phyloP scores from a whole-genome alignment of 768 basidiomycete genomes.

The Austroboletus eburneus region DNA sequence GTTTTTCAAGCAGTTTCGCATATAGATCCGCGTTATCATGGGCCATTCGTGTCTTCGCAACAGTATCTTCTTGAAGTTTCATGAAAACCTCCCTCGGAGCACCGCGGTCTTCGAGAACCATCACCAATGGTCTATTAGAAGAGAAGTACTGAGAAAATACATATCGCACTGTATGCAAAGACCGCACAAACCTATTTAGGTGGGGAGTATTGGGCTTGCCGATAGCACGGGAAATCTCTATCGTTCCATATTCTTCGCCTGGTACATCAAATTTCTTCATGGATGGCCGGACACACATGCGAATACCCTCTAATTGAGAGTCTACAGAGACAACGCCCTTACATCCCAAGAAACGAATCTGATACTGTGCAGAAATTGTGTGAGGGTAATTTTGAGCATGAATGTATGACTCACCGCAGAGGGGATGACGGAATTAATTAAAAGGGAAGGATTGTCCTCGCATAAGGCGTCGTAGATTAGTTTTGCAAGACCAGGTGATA shows the following conservation, averaged over 20 bases:
- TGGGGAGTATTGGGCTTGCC: conserved; percentile 56
- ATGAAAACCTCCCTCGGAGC: conserved; percentile 56
- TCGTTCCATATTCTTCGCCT: conserved; percentile 45
- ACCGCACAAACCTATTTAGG: conserved; percentile 65
- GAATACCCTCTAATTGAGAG: conserved; percentile 44
- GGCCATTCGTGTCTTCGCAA: conserved; percentile 55
- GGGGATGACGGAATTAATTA: conserved; percentile 40
- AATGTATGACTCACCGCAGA: conserved; percentile 50
- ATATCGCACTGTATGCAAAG: not conserved
- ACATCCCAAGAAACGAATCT: conserved; percentile 79
- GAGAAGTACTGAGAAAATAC: not conserved
- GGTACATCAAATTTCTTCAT: conserved; percentile 73
- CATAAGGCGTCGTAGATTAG: conserved; percentile 59
- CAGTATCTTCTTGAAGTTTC: conserved; percentile 55
- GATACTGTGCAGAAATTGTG: conserved; percentile 43
- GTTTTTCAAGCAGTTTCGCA: conserved; percentile 42
- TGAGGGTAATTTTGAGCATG: not conserved
- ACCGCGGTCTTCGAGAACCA: conserved; percentile 74
- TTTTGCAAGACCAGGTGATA: conserved; percentile 54
- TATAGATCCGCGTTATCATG: conserved; percentile 52
- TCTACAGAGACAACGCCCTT: conserved; percentile 82
- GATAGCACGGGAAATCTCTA: conserved; percentile 72
- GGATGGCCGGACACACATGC: conserved; percentile 65
- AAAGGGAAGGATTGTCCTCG: conserved; percentile 34
- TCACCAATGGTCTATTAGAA: conserved; percentile 59